A percentile compares a stretch with the other conserved stretches of the same genome.
phyloP scores from a whole-genome alignment of 495 filamentous ascomycete species.

The Aspergillus kassunensis region DNA sequence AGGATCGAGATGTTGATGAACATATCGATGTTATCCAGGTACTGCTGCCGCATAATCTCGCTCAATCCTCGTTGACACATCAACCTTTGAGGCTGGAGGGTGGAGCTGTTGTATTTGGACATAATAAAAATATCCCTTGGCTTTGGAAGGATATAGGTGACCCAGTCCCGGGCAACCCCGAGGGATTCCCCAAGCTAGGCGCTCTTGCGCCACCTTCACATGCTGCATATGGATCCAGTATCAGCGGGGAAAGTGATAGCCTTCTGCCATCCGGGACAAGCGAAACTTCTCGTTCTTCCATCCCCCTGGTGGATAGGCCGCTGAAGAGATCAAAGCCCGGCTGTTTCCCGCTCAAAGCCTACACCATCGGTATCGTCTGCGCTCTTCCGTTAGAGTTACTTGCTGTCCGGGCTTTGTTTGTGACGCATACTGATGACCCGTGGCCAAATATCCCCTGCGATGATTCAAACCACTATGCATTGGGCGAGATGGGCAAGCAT shows the following conservation, averaged over 20 bases:
- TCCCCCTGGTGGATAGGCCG: no score
- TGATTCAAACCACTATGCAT: slow-evolving; percentile 34
- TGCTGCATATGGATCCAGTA: not conserved
- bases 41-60: not conserved
- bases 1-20: not conserved
- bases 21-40: not conserved
- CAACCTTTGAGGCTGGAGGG: not conserved
- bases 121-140: not conserved
- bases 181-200: not conserved
- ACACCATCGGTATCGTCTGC: slow-evolving; percentile 47
- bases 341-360: slow-evolving; percentile 8
- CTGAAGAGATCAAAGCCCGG: no score
- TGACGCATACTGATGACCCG: slow-evolving; percentile 10
- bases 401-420: slow-evolving; percentile 36
- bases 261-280: not conserved
- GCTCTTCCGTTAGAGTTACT: slow-evolving; percentile 33
- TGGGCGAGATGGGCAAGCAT: slow-evolving; percentile 36
- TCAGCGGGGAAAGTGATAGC: not conserved
- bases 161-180: not conserved
- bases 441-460: not conserved
- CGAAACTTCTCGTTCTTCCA: no score
- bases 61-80: not conserved
- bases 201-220: not conserved
- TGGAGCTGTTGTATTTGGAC: slow-evolving; percentile 4
- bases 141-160: not conserved